These are phyloP conservation scores for Aspergillus funiculosus DNA, from an alignment of 495 filamentous ascomycete species.

Conservation along the genomic window DNA sequence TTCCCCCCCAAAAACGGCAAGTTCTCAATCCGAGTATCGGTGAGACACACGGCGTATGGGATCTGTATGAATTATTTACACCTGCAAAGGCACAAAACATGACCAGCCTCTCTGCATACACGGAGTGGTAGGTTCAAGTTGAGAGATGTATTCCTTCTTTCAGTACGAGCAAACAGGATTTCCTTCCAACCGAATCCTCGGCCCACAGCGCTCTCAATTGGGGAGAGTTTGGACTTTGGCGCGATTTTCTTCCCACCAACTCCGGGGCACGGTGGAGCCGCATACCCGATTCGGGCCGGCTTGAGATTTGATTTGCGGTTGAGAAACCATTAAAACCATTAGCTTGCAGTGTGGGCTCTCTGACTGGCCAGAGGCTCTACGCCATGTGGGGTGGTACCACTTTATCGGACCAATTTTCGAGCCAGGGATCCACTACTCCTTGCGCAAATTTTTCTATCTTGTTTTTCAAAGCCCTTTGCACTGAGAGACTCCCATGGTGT, in stretches of 20 bases:
- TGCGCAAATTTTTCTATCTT: constrained; percentile 13
- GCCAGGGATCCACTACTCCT: constrained; percentile 16
- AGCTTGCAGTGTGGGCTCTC: not conserved
- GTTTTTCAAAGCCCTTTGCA: constrained; percentile 8
- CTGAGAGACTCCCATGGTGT: too few relatives aligned
- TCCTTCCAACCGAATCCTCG: constrained; percentile 15
- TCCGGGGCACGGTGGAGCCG: constrained; percentile 24
- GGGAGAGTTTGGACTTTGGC: not conserved
- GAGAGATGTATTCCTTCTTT: too few relatives aligned
- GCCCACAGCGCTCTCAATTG: not conserved
- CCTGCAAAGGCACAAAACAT: constrained; percentile 3
- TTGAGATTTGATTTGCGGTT: constrained; percentile 17
- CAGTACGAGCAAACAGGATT: constrained; percentile 9
- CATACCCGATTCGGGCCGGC: constrained; percentile 28
- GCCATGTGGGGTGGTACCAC: constrained; percentile 19
- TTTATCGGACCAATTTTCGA: constrained; percentile 21
- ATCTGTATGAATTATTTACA: not conserved
- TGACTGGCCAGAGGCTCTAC: constrained; percentile 5
- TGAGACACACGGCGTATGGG: constrained; percentile 10
- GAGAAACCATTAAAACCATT: constrained; percentile 18
- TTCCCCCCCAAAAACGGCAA: constrained; percentile 6
- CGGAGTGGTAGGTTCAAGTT: too few relatives aligned
- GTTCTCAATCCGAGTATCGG: constrained; percentile 14
- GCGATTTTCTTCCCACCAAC: constrained; percentile 4
- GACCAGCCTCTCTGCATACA: too few relatives aligned